These are phyloP conservation scores for Murraya koenigii DNA, from an alignment of 345 rosid species.

Conservation along the genomic window DNA sequence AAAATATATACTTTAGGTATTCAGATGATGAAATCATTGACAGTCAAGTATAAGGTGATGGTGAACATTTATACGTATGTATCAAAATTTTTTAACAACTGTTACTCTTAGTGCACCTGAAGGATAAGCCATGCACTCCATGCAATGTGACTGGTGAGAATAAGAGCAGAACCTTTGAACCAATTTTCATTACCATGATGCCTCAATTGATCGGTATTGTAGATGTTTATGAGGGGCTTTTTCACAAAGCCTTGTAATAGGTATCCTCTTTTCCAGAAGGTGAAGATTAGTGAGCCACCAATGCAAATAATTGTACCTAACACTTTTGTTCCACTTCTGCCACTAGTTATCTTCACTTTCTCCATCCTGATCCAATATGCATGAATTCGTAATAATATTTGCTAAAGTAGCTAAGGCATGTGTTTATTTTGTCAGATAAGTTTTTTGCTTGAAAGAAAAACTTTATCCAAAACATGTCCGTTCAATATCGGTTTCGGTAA, in stretches of 20 bases:
- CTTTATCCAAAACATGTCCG: no score
- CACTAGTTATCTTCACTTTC: slow-evolving; percentile 29
- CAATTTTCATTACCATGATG: slow-evolving; percentile 27
- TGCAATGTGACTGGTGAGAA: slow-evolving; percentile 36
- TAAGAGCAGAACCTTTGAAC: slow-evolving; percentile 46
- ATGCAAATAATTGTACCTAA: slow-evolving; percentile 34
- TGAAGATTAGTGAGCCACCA: slow-evolving; percentile 39
- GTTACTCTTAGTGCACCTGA: slow-evolving; percentile 20
- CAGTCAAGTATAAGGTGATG: not conserved
- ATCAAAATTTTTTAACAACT: no score
- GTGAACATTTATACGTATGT: not conserved
- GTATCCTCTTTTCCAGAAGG: slow-evolving; percentile 50
- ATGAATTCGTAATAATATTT: no score
- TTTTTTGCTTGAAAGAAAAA: no score
- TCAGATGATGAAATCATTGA: no score
- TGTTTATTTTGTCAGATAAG: no score
- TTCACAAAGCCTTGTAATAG: slow-evolving; percentile 27
- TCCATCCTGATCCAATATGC: slow-evolving; percentile 35
- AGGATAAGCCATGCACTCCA: slow-evolving; percentile 47
- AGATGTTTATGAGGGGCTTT: slow-evolving; percentile 35
- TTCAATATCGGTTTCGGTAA: no score
- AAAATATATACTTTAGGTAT: no score
- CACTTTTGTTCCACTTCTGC: slow-evolving; percentile 35
- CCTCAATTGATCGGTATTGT: not conserved
- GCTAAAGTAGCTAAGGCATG: no score